Conservation (phyloP, 2,329 filamentous ascomycete genomes). For the Colletotrichum costaricense region DNA sequence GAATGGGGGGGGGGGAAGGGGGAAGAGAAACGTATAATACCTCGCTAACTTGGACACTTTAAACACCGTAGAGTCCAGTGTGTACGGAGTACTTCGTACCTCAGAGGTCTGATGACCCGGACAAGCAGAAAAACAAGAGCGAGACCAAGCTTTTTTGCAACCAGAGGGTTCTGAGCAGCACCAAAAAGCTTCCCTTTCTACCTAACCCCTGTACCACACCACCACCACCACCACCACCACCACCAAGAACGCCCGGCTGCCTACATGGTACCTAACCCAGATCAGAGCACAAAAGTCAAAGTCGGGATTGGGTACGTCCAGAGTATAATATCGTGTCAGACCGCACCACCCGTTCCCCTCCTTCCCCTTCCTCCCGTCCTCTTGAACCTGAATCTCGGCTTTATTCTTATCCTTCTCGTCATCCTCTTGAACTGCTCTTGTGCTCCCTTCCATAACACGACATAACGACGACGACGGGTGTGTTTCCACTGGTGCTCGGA, state of each 20-base stretch:
- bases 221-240: too few relatives aligned
- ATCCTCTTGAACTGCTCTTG: neutral
- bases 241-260: neutral
- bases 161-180: too few relatives aligned
- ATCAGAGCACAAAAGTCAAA: too few relatives aligned
- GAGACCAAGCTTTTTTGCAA: neutral
- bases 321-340: conserved; percentile 11
- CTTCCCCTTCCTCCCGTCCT: neutral
- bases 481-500: neutral
- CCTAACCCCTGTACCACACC: neutral
- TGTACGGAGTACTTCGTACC: neutral
- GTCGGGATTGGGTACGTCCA: neutral
- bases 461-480: neutral
- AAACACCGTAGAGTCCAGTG: too few relatives aligned
- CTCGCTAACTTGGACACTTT: too few relatives aligned
- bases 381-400: neutral
- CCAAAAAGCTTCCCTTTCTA: neutral
- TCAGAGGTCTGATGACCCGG: neutral
- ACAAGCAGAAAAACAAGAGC: neutral
- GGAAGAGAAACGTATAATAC: too few relatives aligned
- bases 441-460: neutral
- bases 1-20: neutral
- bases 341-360: neutral
- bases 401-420: neutral
- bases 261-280: neutral